Evolutionary conservation across 768 basidiomycete genomes (phyloP), one percentile per base, ranked within the genome.

Genomic region (Grammothele lineata): DNA sequence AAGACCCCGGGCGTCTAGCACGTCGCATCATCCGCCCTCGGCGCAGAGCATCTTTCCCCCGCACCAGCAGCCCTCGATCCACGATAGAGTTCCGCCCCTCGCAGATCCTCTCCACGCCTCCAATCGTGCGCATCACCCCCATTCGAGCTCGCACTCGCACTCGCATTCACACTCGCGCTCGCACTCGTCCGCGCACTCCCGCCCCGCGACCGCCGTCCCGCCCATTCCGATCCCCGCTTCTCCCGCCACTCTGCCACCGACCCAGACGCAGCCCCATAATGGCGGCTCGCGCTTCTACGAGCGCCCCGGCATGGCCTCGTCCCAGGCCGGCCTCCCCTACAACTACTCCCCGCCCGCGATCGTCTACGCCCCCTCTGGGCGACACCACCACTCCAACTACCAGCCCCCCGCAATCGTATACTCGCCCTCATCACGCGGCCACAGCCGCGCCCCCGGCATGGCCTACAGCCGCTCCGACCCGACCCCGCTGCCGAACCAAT

Each of bases 381-480:
- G 72, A 44, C 73, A 73, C 54, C 65, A 70, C 22, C 67, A 61
- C 44, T 68, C 77, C 43, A 73, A 75, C 54, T 85, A 85, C 53
- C 66, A 77, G 7, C 81, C 83, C 15, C 81, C 81, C 12, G 70
- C 75, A 0, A 76, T 83, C 47, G 76, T 76, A 10, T 74, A 81
- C 50, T 74, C 81, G 37, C 51, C 60, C 21, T 55, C 60, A 4
- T 55, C 58, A n/a, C 59, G 55, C 24, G 55, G 53, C 15, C 37
- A 47, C 34, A 39, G 48, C 26, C 61, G 51, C 40, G 52, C 81
- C 1, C 76, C 82, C 45, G 80, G 80, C 3, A 77, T 86, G 69
- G 76, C 78, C 3, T 79, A 85, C 59, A 85, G 83, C 46, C 80
- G 83, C 43, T 85, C 84, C n/a, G 76, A 78, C 17, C 80, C 82